Percentiles rank a stretch among this genome's conserved stretches.
Conservation (phyloP, 495 filamentous ascomycete genomes). For the Aspergillus indologenus region DNA sequence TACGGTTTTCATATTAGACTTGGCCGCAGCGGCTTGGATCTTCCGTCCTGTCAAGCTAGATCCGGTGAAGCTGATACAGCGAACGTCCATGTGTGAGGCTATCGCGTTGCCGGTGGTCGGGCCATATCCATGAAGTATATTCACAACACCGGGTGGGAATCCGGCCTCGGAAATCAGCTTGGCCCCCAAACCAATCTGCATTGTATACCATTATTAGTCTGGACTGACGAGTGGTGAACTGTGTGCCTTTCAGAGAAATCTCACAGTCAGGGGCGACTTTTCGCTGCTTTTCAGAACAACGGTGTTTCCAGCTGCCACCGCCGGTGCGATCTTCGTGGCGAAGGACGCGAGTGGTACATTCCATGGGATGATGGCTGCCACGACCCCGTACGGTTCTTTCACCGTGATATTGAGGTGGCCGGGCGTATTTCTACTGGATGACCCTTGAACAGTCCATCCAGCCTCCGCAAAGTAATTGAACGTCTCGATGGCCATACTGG, state of each 20-base stretch:
- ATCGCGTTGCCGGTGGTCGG: conserved; percentile 49
- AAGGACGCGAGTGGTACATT: conserved; percentile 30
- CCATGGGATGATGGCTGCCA: conserved; percentile 35
- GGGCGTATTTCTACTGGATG: conserved; percentile 59
- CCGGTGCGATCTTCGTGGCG: conserved; percentile 52
- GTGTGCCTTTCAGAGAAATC: neutral
- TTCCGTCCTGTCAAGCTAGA: conserved; percentile 74
- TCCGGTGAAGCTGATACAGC: conserved; percentile 91
- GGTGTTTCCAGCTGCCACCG: conserved; percentile 55
- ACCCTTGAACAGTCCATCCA: conserved; percentile 36
- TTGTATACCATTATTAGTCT: conserved; percentile 27
- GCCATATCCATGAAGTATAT: conserved; percentile 53
- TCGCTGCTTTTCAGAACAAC: conserved; percentile 58
- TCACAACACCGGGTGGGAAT: conserved; percentile 54
- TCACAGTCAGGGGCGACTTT: conserved; percentile 52
- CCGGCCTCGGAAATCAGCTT: conserved; percentile 63
- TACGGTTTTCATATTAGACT: conserved; percentile 83
- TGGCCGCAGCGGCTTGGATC: conserved; percentile 84
- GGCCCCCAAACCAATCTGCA: conserved; percentile 58
- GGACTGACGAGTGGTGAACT: conserved; percentile 9
- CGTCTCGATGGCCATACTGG: conserved; percentile 15
- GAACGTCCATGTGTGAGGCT: conserved; percentile 56
- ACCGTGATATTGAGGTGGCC: conserved; percentile 47
- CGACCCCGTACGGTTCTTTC: conserved; percentile 33
- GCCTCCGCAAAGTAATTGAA: conserved; percentile 30